Conservation (phyloP, 2,329 filamentous ascomycete species). For the Ophiosphaerella herpotricha region DNA sequence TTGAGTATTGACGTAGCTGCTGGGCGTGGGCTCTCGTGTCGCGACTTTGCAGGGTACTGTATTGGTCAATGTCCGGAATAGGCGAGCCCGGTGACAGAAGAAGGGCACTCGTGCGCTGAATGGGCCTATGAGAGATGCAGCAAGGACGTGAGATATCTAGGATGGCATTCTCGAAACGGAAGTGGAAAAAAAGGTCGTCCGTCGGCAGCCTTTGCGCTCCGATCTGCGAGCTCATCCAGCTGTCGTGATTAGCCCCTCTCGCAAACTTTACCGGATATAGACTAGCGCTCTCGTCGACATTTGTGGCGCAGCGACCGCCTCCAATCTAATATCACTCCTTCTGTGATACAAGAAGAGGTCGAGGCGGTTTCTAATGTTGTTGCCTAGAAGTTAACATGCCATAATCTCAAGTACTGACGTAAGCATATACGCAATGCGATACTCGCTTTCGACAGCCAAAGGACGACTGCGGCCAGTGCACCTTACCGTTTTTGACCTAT, state of each 20-base stretch:
- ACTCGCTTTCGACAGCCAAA: slow-evolving; percentile 16
- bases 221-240: slow-evolving; percentile 6
- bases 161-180: slow-evolving; percentile 13
- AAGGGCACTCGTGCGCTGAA: slow-evolving; percentile 1
- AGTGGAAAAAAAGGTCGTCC: slow-evolving; percentile 10
- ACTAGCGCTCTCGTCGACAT: slow-evolving; percentile 16
- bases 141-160: slow-evolving; percentile 10
- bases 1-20: slow-evolving; percentile 10
- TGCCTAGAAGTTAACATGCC: slow-evolving; percentile 10
- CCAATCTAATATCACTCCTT: slow-evolving; percentile 4
- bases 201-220: slow-evolving; percentile 12
- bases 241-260: slow-evolving; percentile 19
- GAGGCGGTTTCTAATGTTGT: slow-evolving; percentile 4
- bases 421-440: slow-evolving; percentile 36
- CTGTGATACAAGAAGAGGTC: neutral
- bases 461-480: no score
- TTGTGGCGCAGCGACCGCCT: neutral
- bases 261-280: slow-evolving; percentile 26
- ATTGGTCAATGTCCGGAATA: slow-evolving; percentile 10
- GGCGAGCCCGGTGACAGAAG: slow-evolving; percentile 15
- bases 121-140: slow-evolving; percentile 17
- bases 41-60: slow-evolving; percentile 9
- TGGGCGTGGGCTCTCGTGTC: slow-evolving; percentile 1
- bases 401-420: neutral
- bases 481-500: no score